Evolutionary conservation across 2,329 filamentous ascomycete genomes (phyloP).

Genomic region (Neonectria hederae): DNA sequence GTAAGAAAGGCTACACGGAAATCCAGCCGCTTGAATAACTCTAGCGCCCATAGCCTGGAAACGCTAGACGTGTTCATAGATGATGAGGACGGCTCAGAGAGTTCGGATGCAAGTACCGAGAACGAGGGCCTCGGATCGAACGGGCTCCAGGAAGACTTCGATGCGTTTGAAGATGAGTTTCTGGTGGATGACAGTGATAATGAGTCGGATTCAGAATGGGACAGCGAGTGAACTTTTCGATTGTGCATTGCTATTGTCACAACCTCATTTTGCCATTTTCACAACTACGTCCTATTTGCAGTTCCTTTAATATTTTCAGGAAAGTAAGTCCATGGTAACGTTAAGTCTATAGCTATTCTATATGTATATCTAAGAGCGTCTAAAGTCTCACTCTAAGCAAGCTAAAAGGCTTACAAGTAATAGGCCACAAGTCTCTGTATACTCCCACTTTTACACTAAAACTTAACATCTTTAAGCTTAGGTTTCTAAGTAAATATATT

Average conservation of each 20-base stretch:
- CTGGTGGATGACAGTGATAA: neutral
- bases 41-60: neutral
- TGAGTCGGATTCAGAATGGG: neutral
- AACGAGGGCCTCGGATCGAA: neutral
- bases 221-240: neutral
- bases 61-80: neutral
- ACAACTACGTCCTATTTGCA: neutral
- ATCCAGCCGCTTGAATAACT: neutral
- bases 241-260: neutral
- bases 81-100: neutral
- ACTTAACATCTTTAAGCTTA: too few relatives aligned
- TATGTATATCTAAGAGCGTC: neutral
- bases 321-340: neutral
- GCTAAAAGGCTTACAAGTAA: too few relatives aligned
- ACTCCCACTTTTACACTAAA: too few relatives aligned
- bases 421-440: too few relatives aligned
- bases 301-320: neutral
- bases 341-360: neutral
- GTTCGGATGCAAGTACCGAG: too few relatives aligned
- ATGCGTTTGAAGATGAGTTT: neutral
- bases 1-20: neutral
- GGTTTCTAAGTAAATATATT: too few relatives aligned
- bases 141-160: neutral
- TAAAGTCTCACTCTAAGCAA: too few relatives aligned
- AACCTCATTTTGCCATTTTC: neutral